Base-by-base conservation (phyloP, 768 basidiomycete genomes). In the Rickenella mellea region DNA sequence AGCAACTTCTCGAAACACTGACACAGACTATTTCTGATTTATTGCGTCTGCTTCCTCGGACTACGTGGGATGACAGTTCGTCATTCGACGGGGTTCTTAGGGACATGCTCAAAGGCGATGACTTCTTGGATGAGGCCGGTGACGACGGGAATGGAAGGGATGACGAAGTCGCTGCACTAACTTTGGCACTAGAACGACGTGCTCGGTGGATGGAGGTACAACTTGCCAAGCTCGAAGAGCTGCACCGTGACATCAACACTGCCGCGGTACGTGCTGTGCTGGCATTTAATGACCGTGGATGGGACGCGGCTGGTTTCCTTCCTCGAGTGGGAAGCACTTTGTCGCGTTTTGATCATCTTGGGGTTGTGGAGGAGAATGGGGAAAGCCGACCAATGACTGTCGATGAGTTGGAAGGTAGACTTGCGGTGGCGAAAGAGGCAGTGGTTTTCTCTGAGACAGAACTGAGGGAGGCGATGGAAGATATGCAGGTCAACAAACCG, bases 131-230 rank as follows among this genome's bases (percentile, higher is more conserved):
- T 43, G 85, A 87, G 48, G 71, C 71, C 2, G 74, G 73, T 4
- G 80, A 83, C 31, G 81, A 80, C 20, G 65, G 68, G 21, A 64
- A 70, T 15, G 75, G 70, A 19, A 80, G 77, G 51, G 85, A 88
- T 48, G 86, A 89, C 53, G 88, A 92, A 55, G 87, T 91, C 6
- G 19, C 33, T 11, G 19, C 33, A 15, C 33, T 19, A 22, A 91
- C 87, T 2, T 65, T 83, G 38, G 87, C 86, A 6, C 72, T 92
- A 33, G 87, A 89, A 56, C 80, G 84, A 47, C 83, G 89, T n/a
- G 89, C 88, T 12, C 72, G 85, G 31, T 92, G 88, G 86, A 90
- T 92, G 84, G 87, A 91, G 60, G 83, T 88, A 17, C 88, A 90
- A 58, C 61, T 92, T 14, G 85, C 84, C 0, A 90, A 91, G 56